Conservation (phyloP, 2,329 filamentous ascomycete genomes). For the Helminthosporium solani region DNA sequence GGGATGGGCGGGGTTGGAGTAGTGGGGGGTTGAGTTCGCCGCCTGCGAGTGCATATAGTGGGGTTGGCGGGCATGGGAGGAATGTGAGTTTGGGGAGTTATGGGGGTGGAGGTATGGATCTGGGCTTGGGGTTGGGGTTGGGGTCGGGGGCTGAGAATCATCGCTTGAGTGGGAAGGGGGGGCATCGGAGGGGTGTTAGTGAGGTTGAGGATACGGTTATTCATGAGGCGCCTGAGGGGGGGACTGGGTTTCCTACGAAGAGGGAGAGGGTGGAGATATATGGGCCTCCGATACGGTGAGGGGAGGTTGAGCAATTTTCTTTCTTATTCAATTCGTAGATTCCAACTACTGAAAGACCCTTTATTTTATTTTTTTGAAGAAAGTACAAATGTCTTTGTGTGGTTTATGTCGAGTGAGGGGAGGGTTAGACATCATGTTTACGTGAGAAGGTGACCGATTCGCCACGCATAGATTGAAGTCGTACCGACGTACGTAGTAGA, state of each 20-base stretch:
- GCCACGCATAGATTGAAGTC: no score
- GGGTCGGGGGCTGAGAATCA: not conserved
- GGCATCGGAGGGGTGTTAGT: constrained; percentile 1
- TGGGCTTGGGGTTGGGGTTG: not conserved
- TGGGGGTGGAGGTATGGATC: not conserved
- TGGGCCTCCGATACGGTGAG: not conserved
- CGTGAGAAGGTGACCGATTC: no score
- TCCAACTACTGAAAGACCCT: no score
- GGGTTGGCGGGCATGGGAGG: not conserved
- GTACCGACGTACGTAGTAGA: no score
- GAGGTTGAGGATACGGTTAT: constrained; percentile 7
- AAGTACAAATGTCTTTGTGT: no score
- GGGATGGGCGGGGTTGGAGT: not conserved
- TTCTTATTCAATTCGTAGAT: no score
- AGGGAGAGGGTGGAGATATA: constrained; percentile 4
- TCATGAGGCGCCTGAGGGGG: constrained; percentile 23
- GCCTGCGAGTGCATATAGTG: constrained; percentile 3
- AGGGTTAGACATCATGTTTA: no score
- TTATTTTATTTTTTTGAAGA: no score
- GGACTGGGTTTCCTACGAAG: constrained; percentile 11
- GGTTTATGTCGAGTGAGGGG: no score
- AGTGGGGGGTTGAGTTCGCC: constrained; percentile 7
- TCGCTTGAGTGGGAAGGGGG: not conserved
- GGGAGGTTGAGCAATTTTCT: no score
- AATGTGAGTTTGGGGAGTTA: not conserved